phyloP scores from a whole-genome alignment of 129 eudicot species.

The Pittosporum tobira region DNA sequence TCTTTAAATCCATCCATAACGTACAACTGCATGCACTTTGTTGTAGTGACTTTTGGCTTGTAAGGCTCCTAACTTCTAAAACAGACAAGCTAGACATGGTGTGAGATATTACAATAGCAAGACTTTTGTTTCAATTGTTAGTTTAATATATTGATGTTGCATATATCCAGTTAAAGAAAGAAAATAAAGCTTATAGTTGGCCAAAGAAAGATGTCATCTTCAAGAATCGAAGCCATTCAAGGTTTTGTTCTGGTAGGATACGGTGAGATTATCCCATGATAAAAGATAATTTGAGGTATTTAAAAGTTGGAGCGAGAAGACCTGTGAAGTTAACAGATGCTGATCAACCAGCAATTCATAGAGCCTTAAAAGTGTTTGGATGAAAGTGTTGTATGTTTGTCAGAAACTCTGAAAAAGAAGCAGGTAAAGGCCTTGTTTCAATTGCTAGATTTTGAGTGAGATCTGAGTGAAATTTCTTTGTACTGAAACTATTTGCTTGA shows the following conservation, averaged over 20 bases:
- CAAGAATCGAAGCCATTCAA: conserved; percentile 39
- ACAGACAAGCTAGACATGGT: conserved; percentile 17
- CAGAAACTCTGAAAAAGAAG: conserved; percentile 20
- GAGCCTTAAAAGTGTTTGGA: conserved; percentile 32
- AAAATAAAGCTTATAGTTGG: conserved; percentile 38
- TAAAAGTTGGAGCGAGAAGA: conserved; percentile 29
- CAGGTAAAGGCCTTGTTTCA: conserved; percentile 41
- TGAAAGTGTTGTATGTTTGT: conserved; percentile 27
- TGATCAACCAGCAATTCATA: conserved; percentile 33
- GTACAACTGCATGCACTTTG: conserved; percentile 15
- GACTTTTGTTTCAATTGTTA: conserved; percentile 10
- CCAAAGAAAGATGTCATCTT: conserved; percentile 36
- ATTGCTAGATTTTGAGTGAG: conserved; percentile 15
- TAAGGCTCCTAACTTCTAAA: conserved; percentile 16
- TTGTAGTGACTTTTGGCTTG: conserved; percentile 18
- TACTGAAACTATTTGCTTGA: background rate
- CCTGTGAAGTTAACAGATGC: conserved; percentile 31
- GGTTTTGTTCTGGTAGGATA: conserved; percentile 23
- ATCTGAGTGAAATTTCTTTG: background rate
- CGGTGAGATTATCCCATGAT: conserved; percentile 32
- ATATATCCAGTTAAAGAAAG: conserved; percentile 49
- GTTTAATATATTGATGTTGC: conserved; percentile 35
- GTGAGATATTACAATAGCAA: conserved; percentile 10
- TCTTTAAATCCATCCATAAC: conserved; percentile 21
- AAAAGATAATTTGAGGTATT: conserved; percentile 36